Percentiles rank a stretch among this genome's conserved stretches.
Conservation (phyloP, 352 stramenopile species). For the Pythium guiyangense region DNA sequence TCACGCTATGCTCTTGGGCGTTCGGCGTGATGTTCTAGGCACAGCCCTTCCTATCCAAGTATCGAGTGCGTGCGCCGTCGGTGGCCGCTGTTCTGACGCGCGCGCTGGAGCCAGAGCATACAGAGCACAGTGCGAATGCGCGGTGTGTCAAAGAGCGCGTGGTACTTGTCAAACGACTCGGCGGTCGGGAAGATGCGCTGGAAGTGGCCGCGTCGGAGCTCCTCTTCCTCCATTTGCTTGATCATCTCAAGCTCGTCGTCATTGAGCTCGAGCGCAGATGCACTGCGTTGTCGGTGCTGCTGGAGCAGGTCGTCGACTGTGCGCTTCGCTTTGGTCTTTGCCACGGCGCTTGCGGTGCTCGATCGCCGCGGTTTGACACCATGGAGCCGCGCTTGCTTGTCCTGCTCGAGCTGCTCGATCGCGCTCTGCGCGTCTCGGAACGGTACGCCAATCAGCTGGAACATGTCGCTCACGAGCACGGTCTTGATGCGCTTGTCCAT, state of each 20-base stretch:
- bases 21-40: no score
- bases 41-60: not conserved
- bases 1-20: no score
- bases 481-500: slow-evolving; percentile 90
- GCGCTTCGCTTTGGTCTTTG: slow-evolving; percentile 8
- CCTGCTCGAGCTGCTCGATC: slow-evolving; percentile 30
- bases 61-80: slow-evolving; percentile 13
- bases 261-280: slow-evolving; percentile 37
- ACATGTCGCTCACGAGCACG: slow-evolving; percentile 83
- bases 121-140: slow-evolving; percentile 57
- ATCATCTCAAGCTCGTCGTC: slow-evolving; percentile 46
- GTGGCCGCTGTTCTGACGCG: slow-evolving; percentile 10
- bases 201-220: slow-evolving; percentile 59
- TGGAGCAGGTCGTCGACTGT: slow-evolving; percentile 29
- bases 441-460: slow-evolving; percentile 69
- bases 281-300: slow-evolving; percentile 10
- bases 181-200: slow-evolving; percentile 66
- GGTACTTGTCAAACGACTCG: slow-evolving; percentile 46
- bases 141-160: slow-evolving; percentile 43
- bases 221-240: slow-evolving; percentile 63
- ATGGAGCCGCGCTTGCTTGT: slow-evolving; percentile 45
- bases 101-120: slow-evolving; percentile 48
- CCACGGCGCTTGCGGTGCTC: slow-evolving; percentile 2
- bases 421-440: slow-evolving; percentile 36
- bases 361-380: slow-evolving; percentile 24